Evolutionary conservation across 371 early-diverging fungal species (phyloP).

Genomic region (Aphelidium insulamus): DNA sequence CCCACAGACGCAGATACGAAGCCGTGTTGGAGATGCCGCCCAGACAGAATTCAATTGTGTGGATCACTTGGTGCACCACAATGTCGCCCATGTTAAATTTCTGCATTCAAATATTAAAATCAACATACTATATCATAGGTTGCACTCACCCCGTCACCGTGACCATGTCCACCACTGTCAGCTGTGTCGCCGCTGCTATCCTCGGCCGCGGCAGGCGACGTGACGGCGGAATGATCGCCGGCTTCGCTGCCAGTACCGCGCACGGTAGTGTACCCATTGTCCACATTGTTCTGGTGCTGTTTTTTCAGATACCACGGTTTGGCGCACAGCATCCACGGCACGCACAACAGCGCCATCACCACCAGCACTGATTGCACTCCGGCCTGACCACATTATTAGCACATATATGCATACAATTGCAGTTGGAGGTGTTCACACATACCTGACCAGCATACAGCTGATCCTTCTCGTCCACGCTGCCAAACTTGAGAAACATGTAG

Average conservation of each 20-base stretch:
- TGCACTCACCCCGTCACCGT: slow-evolving; percentile 12
- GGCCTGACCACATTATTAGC: slow-evolving; percentile 17
- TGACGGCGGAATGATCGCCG: slow-evolving; percentile 9
- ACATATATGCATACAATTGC: slow-evolving; percentile 2
- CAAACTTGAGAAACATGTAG: slow-evolving; percentile 95
- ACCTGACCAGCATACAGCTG: slow-evolving; percentile 74
- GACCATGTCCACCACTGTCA: slow-evolving; percentile 12
- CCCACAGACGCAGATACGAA: slow-evolving; percentile 99
- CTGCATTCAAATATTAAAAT: slow-evolving; percentile 2
- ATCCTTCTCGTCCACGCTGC: slow-evolving; percentile 45
- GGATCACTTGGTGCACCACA: slow-evolving; percentile 92
- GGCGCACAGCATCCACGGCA: slow-evolving; percentile 97
- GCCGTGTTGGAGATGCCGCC: slow-evolving; percentile 97
- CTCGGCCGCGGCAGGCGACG: slow-evolving; percentile 8
- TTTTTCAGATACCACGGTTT: slow-evolving; percentile 73
- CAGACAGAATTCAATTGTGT: slow-evolving; percentile 98
- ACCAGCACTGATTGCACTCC: slow-evolving; percentile 67
- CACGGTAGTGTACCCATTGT: slow-evolving; percentile 6
- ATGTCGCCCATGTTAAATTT: slow-evolving; percentile 80
- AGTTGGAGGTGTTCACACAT: slow-evolving; percentile 3
- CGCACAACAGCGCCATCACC: slow-evolving; percentile 61
- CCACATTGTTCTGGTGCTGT: slow-evolving; percentile 41
- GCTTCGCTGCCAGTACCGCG: slow-evolving; percentile 10
- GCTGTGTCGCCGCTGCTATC: slow-evolving; percentile 7
- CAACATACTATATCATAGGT: neutral